phyloP scores from a whole-genome alignment of 1,284 basidiomycete species.

The Golubevia pallescens region DNA sequence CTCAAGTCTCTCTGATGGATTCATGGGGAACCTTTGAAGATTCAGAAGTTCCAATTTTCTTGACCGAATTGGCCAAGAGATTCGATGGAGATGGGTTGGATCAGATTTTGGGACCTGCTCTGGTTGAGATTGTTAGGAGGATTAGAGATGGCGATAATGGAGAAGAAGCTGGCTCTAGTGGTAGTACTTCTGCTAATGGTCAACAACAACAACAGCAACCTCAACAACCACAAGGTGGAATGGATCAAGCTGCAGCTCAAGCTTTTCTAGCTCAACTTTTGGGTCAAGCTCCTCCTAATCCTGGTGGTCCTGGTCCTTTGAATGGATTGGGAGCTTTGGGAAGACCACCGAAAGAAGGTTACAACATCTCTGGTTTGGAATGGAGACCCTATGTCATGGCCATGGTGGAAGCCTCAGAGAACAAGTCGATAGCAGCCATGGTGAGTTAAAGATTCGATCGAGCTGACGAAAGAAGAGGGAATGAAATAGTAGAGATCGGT shows the following conservation, averaged over 20 bases:
- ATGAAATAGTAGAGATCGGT: too few species aligned
- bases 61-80: slow-evolving; percentile 74
- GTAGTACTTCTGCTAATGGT: not conserved
- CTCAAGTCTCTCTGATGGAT: slow-evolving; percentile 31
- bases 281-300: slow-evolving; percentile 14
- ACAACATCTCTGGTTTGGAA: slow-evolving; percentile 65
- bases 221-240: not conserved
- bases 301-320: slow-evolving; percentile 2
- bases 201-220: not conserved
- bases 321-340: slow-evolving; percentile 1
- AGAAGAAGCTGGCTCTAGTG: not conserved
- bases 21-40: slow-evolving; percentile 55
- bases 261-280: slow-evolving; percentile 47
- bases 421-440: slow-evolving; percentile 82
- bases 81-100: slow-evolving; percentile 71
- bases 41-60: slow-evolving; percentile 73
- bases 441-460: slow-evolving; percentile 42
- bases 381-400: slow-evolving; percentile 89
- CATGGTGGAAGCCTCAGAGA: slow-evolving; percentile 77
- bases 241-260: slow-evolving; percentile 18
- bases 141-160: slow-evolving; percentile 36
- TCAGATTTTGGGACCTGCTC: slow-evolving; percentile 67
- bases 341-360: slow-evolving; percentile 35
- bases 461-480: not conserved
- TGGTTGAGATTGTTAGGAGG: slow-evolving; percentile 43